Conservation (phyloP, 2,329 filamentous ascomycete species). For the Rhynchosporium agropyri region DNA sequence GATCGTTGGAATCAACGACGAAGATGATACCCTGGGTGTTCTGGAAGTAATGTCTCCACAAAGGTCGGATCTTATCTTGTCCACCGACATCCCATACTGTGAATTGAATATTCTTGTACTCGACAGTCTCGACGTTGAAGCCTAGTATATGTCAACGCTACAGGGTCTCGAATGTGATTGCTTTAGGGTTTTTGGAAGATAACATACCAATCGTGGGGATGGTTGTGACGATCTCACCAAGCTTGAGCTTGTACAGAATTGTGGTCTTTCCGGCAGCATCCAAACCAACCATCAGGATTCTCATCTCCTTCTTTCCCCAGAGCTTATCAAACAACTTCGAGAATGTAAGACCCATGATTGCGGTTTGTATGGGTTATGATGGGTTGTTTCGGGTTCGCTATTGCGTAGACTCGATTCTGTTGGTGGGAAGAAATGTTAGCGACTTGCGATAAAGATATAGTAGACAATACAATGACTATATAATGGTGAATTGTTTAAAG, state of each 20-base stretch:
- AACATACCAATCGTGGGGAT: conserved; percentile 93
- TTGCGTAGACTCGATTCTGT: conserved; percentile 37
- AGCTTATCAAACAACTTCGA: conserved; percentile 96
- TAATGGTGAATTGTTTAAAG: conserved; percentile 29
- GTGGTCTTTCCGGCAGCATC: conserved; percentile 99
- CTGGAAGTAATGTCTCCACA: conserved; percentile 99
- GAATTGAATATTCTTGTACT: conserved; percentile 99
- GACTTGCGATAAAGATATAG: conserved; percentile 20
- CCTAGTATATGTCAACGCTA: conserved; percentile 52
- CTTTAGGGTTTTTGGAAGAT: conserved; percentile 9
- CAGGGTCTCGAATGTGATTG: conserved; percentile 30
- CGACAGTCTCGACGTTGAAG: conserved; percentile 99
- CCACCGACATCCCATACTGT: conserved; percentile 99
- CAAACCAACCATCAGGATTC: conserved; percentile 99
- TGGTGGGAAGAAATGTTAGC: conserved; percentile 25
- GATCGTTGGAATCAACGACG: conserved; percentile 98
- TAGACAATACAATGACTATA: conserved; percentile 18
- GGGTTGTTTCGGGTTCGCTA: conserved; percentile 43
- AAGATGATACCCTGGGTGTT: conserved; percentile 99
- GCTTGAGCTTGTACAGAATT: conserved; percentile 99
- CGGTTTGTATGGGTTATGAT: conserved; percentile 48
- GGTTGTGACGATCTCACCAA: conserved; percentile 98
- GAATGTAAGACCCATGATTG: conserved; percentile 96
- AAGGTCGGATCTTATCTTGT: conserved; percentile 99
- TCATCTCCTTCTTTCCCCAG: conserved; percentile 99